Evolutionary conservation across 2,329 filamentous ascomycete species (phyloP).

Genomic region (Diplodia sapinea): DNA sequence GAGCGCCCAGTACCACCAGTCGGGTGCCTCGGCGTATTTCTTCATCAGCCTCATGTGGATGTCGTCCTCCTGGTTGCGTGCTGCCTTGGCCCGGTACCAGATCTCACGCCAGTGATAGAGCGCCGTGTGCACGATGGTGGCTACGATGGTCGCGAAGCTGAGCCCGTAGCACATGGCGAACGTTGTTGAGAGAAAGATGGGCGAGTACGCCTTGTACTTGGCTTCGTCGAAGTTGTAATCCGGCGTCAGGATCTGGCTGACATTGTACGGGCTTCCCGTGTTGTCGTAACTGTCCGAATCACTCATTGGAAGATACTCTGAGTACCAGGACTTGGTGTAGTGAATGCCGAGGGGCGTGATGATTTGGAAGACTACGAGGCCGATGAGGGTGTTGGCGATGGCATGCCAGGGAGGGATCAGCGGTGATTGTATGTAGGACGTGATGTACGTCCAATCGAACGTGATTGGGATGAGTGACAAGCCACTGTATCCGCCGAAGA

Average conservation of each 20-base stretch:
- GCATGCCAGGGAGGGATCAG: conserved; percentile 49
- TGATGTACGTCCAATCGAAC: conserved; percentile 45
- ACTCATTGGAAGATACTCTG: conserved; percentile 52
- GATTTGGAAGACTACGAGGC: conserved; percentile 45
- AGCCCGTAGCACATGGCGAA: conserved; percentile 48
- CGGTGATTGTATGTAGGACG: conserved; percentile 32
- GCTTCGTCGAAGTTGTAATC: conserved; percentile 44
- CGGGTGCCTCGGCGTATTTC: conserved; percentile 61
- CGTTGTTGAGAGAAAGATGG: conserved; percentile 45
- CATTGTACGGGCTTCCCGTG: conserved; percentile 68
- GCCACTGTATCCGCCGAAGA: conserved; percentile 36
- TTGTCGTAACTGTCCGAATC: conserved; percentile 65
- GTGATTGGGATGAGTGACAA: conserved; percentile 35
- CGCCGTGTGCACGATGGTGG: conserved; percentile 58
- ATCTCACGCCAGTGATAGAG: conserved; percentile 44
- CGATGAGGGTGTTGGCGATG: conserved; percentile 64
- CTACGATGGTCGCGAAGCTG: conserved; percentile 42
- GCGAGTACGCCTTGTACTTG: conserved; percentile 51
- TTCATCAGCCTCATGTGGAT: conserved; percentile 61
- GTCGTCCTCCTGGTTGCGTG: conserved; percentile 63
- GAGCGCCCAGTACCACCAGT: conserved; percentile 63
- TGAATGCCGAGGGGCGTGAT: conserved; percentile 38
- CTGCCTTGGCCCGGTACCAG: conserved; percentile 50
- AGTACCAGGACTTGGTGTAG: conserved; percentile 70
- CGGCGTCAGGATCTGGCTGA: conserved; percentile 48